Conservation (phyloP, 2,329 filamentous ascomycete genomes). For the Colletotrichum zoysiae region DNA sequence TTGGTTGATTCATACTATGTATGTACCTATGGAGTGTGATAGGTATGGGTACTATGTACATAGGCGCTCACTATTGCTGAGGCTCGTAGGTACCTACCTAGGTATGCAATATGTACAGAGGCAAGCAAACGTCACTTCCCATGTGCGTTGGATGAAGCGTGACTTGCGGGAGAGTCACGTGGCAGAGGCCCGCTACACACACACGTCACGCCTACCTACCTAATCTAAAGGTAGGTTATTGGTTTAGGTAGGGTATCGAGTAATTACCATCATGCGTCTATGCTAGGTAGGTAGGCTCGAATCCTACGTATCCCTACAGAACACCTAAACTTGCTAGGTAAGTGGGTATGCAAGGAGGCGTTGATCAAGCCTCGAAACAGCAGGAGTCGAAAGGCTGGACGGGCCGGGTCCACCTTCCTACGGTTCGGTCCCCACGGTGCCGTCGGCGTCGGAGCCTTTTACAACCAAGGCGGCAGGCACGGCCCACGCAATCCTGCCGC, state of each 20-base stretch:
- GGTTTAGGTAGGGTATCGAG: too few species aligned
- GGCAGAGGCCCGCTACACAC: background rate
- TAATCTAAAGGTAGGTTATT: too few species aligned
- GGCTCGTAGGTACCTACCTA: too few species aligned
- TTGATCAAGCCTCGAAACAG: constrained; percentile 36
- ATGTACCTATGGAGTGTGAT: too few species aligned
- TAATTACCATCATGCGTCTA: too few species aligned
- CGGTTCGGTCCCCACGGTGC: constrained; percentile 19
- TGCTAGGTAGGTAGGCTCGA: too few species aligned
- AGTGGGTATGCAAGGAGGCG: constrained; percentile 10
- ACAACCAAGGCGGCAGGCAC: constrained; percentile 19
- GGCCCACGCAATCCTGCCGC: constrained; percentile 7
- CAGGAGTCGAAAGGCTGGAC: constrained; percentile 32
- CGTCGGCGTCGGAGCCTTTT: constrained; percentile 25
- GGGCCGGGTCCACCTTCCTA: constrained; percentile 33
- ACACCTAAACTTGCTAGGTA: too few species aligned
- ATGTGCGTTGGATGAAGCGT: background rate
- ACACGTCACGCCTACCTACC: too few species aligned
- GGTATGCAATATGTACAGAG: too few species aligned
- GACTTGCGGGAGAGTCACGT: constrained; percentile 2
- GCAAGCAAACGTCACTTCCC: background rate
- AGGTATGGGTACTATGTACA: too few species aligned
- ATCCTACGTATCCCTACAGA: too few species aligned
- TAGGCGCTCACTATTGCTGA: too few species aligned
- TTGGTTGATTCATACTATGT: background rate